Conservation (phyloP, 2,329 filamentous ascomycete species). For the Penicillium decumbens region DNA sequence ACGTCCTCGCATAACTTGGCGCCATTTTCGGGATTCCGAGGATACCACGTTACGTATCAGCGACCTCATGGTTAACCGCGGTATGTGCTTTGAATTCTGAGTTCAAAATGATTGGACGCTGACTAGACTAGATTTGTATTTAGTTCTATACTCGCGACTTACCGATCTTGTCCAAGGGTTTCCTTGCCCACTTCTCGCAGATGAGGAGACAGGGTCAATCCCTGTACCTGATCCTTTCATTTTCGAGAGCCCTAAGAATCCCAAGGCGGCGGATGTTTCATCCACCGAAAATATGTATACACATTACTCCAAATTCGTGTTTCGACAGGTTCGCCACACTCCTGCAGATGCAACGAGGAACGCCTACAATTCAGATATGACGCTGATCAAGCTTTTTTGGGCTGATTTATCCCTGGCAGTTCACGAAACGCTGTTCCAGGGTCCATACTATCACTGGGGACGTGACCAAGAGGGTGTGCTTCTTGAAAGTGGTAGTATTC, state of each 20-base stretch:
- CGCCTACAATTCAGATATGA: slow-evolving; percentile 19
- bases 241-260: slow-evolving; percentile 29
- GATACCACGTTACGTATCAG: slow-evolving; percentile 49
- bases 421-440: slow-evolving; percentile 34
- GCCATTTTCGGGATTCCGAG: slow-evolving; percentile 52
- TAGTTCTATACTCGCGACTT: slow-evolving; percentile 41
- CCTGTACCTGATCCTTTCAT: slow-evolving; percentile 34
- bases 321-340: slow-evolving; percentile 30
- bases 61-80: slow-evolving; percentile 29
- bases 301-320: slow-evolving; percentile 31
- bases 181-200: slow-evolving; percentile 25
- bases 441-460: slow-evolving; percentile 8
- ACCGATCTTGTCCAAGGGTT: slow-evolving; percentile 33
- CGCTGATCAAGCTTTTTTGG: slow-evolving; percentile 37
- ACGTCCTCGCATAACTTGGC: slow-evolving; percentile 44
- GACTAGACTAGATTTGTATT: slow-evolving; percentile 31
- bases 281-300: slow-evolving; percentile 2
- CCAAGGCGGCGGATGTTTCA: slow-evolving; percentile 13
- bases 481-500: slow-evolving; percentile 15
- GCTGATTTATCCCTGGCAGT: slow-evolving; percentile 32
- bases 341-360: slow-evolving; percentile 13
- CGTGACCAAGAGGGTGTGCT: slow-evolving; percentile 13
- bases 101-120: not conserved
- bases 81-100: slow-evolving; percentile 22
- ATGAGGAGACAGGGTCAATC: slow-evolving; percentile 19